Evolutionary conservation across 768 basidiomycete species (phyloP).

Genomic region (Russula vinacea): DNA sequence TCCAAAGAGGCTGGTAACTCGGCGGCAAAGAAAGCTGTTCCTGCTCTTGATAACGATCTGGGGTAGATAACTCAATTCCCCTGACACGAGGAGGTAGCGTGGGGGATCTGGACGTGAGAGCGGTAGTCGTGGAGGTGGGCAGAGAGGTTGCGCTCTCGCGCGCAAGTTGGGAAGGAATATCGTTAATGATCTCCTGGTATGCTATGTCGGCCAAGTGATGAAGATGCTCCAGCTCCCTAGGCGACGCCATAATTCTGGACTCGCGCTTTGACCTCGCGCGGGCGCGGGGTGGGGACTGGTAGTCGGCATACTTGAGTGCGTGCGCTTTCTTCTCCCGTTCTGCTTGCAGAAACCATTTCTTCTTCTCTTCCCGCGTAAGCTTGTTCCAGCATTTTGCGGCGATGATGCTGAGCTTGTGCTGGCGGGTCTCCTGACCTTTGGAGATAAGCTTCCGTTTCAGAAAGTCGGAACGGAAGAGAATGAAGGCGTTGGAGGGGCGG

Average conservation of each 20-base stretch:
- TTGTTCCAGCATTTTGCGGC: slow-evolving; percentile 54
- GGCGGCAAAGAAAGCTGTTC: background rate
- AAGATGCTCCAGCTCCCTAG: slow-evolving; percentile 31
- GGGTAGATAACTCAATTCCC: background rate
- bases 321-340: slow-evolving; percentile 35
- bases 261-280: slow-evolving; percentile 28
- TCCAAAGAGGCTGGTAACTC: background rate
- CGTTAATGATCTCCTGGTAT: slow-evolving; percentile 7
- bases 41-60: background rate
- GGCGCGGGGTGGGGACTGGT: slow-evolving; percentile 32
- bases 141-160: background rate
- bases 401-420: slow-evolving; percentile 53
- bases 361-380: slow-evolving; percentile 39
- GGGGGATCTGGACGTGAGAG: background rate
- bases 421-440: slow-evolving; percentile 46
- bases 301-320: slow-evolving; percentile 33
- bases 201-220: slow-evolving; percentile 27
- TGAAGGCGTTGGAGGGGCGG: slow-evolving; percentile 56
- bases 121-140: background rate
- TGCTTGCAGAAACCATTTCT: slow-evolving; percentile 39
- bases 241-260: slow-evolving; percentile 29
- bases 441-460: slow-evolving; percentile 45
- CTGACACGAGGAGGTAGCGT: background rate
- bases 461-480: slow-evolving; percentile 53
- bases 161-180: background rate